Percentiles rank a stretch among this genome's conserved stretches.
phyloP scores from a whole-genome alignment of 2,329 filamentous ascomycete genomes.

The Ophiostoma sp. region DNA sequence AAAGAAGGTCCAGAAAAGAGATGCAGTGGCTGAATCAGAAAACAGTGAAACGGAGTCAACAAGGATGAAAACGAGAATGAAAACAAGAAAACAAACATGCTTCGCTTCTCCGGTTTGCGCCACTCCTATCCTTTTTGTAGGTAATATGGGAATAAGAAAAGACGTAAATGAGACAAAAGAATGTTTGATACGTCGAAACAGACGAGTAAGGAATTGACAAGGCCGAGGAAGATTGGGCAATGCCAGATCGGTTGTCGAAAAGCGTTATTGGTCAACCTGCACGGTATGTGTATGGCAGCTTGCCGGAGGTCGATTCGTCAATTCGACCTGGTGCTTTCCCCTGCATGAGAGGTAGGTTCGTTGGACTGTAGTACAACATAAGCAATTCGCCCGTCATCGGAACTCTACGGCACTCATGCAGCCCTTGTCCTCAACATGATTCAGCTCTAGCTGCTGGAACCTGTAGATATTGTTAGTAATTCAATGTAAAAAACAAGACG shows the following conservation, averaged over 20 bases:
- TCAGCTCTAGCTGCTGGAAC: constrained; percentile 89
- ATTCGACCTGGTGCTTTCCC: background rate
- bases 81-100: background rate
- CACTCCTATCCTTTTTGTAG: background rate
- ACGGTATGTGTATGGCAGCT: background rate
- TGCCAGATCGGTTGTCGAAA: background rate
- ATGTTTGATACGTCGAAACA: background rate
- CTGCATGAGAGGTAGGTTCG: background rate
- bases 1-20: background rate
- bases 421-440: constrained; percentile 81
- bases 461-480: constrained; percentile 45
- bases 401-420: constrained; percentile 89
- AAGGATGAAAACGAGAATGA: background rate
- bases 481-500: background rate
- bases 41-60: background rate
- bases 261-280: background rate
- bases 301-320: background rate
- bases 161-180: background rate
- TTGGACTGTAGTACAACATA: background rate
- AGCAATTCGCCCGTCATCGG: constrained; percentile 52
- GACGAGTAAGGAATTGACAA: background rate
- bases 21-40: background rate
- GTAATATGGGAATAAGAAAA: background rate
- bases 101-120: constrained; percentile 9
- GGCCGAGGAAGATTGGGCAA: background rate